phyloP scores from a whole-genome alignment of 805 yeast genomes.

The Schizosaccharomyces octosporus region DNA sequence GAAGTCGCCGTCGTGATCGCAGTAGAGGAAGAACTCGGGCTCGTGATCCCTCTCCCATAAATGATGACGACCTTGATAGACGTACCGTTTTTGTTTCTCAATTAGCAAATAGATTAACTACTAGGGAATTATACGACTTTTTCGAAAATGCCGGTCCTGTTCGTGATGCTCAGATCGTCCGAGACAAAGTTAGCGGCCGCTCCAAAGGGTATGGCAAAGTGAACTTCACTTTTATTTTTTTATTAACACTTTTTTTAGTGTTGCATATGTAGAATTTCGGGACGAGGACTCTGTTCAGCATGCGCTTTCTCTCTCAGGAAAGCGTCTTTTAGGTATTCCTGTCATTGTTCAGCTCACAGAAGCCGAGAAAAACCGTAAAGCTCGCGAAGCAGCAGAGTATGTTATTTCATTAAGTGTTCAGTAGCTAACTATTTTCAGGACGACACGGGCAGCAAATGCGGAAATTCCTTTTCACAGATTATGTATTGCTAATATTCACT shows the following conservation, averaged over 20 bases:
- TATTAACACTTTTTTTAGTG: conserved; percentile 6
- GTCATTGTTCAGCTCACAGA: conserved; percentile 14
- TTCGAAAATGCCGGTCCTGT: conserved; percentile 15
- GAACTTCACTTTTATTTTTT: background rate
- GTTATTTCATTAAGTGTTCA: background rate
- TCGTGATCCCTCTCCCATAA: conserved; percentile 6
- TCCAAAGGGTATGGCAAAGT: conserved; percentile 12
- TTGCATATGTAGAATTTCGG: conserved; percentile 16
- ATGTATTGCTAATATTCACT: conserved; percentile 14
- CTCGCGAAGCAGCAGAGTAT: conserved; percentile 6
- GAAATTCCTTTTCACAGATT: conserved; percentile 8
- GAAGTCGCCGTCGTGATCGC: conserved; percentile 4
- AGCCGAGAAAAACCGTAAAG: conserved; percentile 14
- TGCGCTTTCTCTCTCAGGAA: conserved; percentile 15
- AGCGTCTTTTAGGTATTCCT: conserved; percentile 14
- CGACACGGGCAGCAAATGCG: background rate
- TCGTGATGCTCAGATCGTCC: conserved; percentile 15
- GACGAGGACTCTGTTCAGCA: conserved; percentile 11
- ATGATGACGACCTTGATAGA: conserved; percentile 13
- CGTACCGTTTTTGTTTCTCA: conserved; percentile 17
- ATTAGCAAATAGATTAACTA: conserved; percentile 13
- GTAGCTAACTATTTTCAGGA: background rate
- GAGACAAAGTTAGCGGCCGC: conserved; percentile 12
- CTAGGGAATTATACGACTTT: conserved; percentile 13
- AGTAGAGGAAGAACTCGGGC: conserved; percentile 5